Evolutionary conservation across 78 protist genomes (phyloP), one percentile per base, ranked within the genome.

Genomic region (Diacronema lutheri): DNA sequence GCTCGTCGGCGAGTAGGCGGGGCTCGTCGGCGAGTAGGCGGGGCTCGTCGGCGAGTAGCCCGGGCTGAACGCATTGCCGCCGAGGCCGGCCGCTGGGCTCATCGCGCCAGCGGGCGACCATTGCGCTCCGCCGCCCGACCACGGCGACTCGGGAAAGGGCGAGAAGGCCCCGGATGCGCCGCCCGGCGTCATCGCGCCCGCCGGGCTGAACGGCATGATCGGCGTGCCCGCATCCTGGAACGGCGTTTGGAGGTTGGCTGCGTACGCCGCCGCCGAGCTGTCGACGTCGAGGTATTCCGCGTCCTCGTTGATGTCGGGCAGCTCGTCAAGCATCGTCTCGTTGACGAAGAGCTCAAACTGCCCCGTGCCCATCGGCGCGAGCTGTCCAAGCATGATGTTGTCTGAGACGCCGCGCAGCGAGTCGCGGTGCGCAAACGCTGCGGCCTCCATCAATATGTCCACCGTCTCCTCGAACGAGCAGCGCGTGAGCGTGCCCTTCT

Each of bases 381-480:
- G 82, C 78, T 98, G 93, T 56, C 99, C 99, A 29, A 98, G 90
- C 81, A 97, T 95, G 84, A 98, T 93, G 87, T 94, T 95, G 81
- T 96, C 98, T 25, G 98, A 87, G 29, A 97, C 97, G 64, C 99
- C 99, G n/a, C n/a, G 50, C 37, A 97, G 64, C 35, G 40, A 57
- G 90, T 97, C 99, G 19, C 58, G 33, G 86, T 96, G 96, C 0
- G 96, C 88, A 46, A 89, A 88, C 46, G 73, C 65, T 21, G 99
- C 99, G 0, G 99, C 99, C n/a, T 93, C 96, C 86, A 93, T 55
- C 25, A 99, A 92, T 56, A 97, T 94, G 13, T 99, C 99, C 4
- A 96, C 98, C 25, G 99, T 96, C 95, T 99, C 99, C 90, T 99
- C 99, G 89, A 97, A 99, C 19, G 99, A 97, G 80, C 94, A 88